phyloP scores from a whole-genome alignment of 2,329 filamentous ascomycete species.

The Alternaria sp. region DNA sequence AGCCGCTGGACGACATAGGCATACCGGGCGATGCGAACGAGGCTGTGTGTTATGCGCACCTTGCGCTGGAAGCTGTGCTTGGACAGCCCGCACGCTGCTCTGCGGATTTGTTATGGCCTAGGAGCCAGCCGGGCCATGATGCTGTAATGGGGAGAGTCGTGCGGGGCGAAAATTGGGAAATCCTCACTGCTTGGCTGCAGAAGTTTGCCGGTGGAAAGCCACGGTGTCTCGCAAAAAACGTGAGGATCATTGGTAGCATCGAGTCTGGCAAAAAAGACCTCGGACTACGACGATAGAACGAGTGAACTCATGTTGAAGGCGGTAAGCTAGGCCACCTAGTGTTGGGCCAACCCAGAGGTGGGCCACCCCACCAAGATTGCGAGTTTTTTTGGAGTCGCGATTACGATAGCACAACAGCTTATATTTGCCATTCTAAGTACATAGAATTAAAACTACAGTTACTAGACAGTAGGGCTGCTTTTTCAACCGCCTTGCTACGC shows the following conservation, averaged over 20 bases:
- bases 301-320: background rate
- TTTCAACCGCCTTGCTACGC: too few relatives aligned
- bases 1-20: conserved; percentile 65
- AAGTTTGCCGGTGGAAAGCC: conserved; percentile 26
- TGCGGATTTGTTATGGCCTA: background rate
- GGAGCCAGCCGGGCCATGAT: conserved; percentile 8
- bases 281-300: conserved; percentile 1
- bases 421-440: too few relatives aligned
- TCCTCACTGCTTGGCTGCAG: conserved; percentile 17
- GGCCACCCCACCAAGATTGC: too few relatives aligned
- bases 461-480: too few relatives aligned
- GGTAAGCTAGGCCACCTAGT: too few relatives aligned
- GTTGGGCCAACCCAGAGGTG: too few relatives aligned
- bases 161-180: conserved; percentile 29
- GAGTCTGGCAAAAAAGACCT: conserved; percentile 10
- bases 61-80: conserved; percentile 64
- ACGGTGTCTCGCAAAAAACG: conserved; percentile 11
- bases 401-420: too few relatives aligned
- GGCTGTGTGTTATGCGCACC: conserved; percentile 67
- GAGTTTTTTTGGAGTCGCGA: too few relatives aligned
- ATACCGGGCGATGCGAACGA: conserved; percentile 67
- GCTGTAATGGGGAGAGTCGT: conserved; percentile 19
- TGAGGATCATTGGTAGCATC: conserved; percentile 15
- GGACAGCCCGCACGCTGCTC: conserved; percentile 11
- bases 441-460: too few relatives aligned